These are phyloP conservation scores for Meyerozyma smithsonii DNA, from an alignment of 1,139 yeast genomes.

Conservation along the genomic window DNA sequence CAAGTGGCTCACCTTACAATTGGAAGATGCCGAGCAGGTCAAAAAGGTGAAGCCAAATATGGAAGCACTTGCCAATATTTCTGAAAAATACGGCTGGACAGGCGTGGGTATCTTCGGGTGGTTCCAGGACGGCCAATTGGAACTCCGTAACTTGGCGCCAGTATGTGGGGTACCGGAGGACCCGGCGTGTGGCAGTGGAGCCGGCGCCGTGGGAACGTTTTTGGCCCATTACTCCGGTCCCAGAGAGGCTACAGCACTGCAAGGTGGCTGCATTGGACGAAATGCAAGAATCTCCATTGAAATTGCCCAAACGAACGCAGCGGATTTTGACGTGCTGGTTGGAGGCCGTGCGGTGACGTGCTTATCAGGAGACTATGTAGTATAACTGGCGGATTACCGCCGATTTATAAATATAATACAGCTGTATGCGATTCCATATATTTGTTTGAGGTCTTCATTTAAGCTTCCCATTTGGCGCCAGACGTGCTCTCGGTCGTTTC, in stretches of 20 bases:
- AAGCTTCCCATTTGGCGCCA: too few species aligned
- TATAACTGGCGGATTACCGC: too few species aligned
- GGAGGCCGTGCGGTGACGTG: constrained; percentile 30
- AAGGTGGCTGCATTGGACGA: constrained; percentile 31
- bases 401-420: too few species aligned
- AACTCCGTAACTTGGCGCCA: constrained; percentile 40
- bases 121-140: constrained; percentile 16
- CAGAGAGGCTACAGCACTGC: constrained; percentile 18
- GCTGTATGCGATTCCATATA: too few species aligned
- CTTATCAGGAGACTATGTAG: constrained; percentile 9
- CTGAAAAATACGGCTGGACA: constrained; percentile 15
- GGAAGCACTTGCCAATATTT: constrained; percentile 14
- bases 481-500: too few species aligned
- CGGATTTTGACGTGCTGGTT: constrained; percentile 16
- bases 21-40: constrained; percentile 25
- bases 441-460: too few species aligned
- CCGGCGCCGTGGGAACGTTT: constrained; percentile 30
- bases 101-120: constrained; percentile 38
- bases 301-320: background rate
- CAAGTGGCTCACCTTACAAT: constrained; percentile 32
- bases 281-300: constrained; percentile 17
- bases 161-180: constrained; percentile 34
- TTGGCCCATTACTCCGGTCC: constrained; percentile 8
- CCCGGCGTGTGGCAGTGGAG: constrained; percentile 52
- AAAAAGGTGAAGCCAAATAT: constrained; percentile 25